Evolutionary conservation across 2,329 filamentous ascomycete species (phyloP), one percentile per base, ranked within the genome.

Genomic region (Allantophomopsis cytisporea): DNA sequence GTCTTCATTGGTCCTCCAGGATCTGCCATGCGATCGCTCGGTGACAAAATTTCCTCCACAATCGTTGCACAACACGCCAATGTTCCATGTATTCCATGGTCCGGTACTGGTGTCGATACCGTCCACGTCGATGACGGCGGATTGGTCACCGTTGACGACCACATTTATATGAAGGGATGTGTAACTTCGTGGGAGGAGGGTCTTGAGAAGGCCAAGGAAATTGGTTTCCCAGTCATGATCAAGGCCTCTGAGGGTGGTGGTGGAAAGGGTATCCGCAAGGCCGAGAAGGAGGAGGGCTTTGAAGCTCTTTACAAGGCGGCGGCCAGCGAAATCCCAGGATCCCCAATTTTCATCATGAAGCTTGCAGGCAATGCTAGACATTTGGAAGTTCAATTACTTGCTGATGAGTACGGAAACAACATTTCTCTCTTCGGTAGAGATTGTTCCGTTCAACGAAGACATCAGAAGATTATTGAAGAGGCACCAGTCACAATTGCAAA

Each of bases 301-400:
- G 72, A 82, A 57, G 69, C 72, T 50, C 70, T 96, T 35, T 98
- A 96, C 73, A 91, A 93, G 63, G 91, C 89, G 35, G 91, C 93
- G 16, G 88, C 91, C 5, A 94, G 82, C 61, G 93, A 98, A 63
- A 96, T 98, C 50, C 93, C 91, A 10, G 93, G 93, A 36, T 98
- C 91, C 21, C 91, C 93, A 50, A 98, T 98, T 64, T 98, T 98
- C 73, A 94, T 98, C 67, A 98, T 98, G 91, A 95, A 98, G 76
- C 71, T 98, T 47, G 91, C 91, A 37, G 91, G 89, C 51, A 94
- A 94, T 58, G 91, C 91, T 32, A 74, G 91, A 51, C 91, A 98
- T 73, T 69, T 98, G 65, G 91, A 98, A 64, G 93, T 98, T 42
- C 91, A 98, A 66, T 70, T 98, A 48, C 72, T 98, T 39, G 93